Base-by-base conservation (phyloP, 2,329 filamentous ascomycete genomes). In the Xylaria sp. region DNA sequence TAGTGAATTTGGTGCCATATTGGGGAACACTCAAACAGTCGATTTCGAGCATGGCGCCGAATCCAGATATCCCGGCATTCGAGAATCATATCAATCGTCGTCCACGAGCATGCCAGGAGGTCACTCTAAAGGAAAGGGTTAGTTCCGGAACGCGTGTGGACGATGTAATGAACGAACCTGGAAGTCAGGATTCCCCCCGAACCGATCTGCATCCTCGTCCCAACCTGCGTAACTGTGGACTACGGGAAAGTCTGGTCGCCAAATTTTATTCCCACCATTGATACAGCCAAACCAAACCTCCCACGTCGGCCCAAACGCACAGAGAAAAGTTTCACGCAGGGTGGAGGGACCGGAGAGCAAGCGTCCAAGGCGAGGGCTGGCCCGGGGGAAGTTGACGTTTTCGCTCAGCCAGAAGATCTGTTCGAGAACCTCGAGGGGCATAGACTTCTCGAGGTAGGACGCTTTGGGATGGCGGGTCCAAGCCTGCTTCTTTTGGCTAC, bases 361-460 rank as follows among this genome's bases (percentile, higher is more conserved):
- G 31, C 77, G 75, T 28, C 85, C 84, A 36, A 89, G 78, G 39
- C 80, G 76, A 12, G 76, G 82, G 61, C 81, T 84, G 58, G 82
- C 79, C 5, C 78, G 80, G 0, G 86, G 81, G 0, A 89, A 79
- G 60, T 83, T 80, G 56, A 85, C 69, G 70, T 86, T 88, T 69
- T 78, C 75, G 58, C 86, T 87, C 62, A 84, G 77, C 70, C 86
- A 76, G 64, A 88, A 83, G 57, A 89, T 87, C 39, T 70, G 79
- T 74, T 88, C 85, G 13, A 89, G 80, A 28, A 89, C 79, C 75
- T 89, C 87, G 7, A 83, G 75, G 0, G 87, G 87, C 9, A 89
- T 77, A 13, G 75, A 71, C 69, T 77, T 78, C 52, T 83, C 74
- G 2, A 80, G 58, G 28, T 75, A 70, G 1, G 78, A 75, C 9